These are phyloP conservation scores for Lathyrus tuberosus DNA, from an alignment of 306 rosid species.

Conservation along the genomic window DNA sequence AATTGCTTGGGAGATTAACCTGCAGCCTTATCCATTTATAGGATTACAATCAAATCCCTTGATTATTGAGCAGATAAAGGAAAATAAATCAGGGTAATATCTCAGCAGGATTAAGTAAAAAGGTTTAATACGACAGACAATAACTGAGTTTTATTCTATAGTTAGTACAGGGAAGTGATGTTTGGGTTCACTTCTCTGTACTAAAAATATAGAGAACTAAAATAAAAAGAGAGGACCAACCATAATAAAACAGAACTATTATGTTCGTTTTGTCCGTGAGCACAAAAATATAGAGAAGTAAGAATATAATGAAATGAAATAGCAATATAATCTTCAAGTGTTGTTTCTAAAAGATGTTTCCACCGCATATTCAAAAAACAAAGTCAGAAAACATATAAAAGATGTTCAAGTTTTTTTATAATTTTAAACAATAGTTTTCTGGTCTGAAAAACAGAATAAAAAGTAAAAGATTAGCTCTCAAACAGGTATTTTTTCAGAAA, in stretches of 20 bases:
- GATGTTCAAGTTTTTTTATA: conserved; percentile 17
- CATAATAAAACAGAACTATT: not conserved
- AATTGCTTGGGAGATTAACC: not conserved
- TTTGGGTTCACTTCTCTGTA: not conserved
- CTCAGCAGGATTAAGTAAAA: not conserved
- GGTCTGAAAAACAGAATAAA: conserved; percentile 4
- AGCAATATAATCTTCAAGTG: not conserved
- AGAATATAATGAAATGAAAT: conserved; percentile 6
- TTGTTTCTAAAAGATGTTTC: not conserved
- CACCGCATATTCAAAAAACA: conserved; percentile 1
- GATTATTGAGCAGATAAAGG: not conserved
- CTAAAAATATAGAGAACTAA: not conserved
- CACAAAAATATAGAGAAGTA: not conserved
- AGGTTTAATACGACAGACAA: conserved; percentile 3
- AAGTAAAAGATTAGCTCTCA: conserved; percentile 10
- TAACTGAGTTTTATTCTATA: not conserved
- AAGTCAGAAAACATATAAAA: conserved; percentile 3
- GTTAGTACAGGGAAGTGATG: not conserved
- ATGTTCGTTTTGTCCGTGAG: not conserved
- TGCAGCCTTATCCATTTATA: not conserved
- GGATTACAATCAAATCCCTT: not conserved
- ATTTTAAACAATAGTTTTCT: conserved; percentile 10
- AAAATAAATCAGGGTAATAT: not conserved
- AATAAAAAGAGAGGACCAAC: not conserved
- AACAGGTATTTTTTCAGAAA: not conserved